Conservation (phyloP, 1,284 basidiomycete species). For the Albatrellus sp. region DNA sequence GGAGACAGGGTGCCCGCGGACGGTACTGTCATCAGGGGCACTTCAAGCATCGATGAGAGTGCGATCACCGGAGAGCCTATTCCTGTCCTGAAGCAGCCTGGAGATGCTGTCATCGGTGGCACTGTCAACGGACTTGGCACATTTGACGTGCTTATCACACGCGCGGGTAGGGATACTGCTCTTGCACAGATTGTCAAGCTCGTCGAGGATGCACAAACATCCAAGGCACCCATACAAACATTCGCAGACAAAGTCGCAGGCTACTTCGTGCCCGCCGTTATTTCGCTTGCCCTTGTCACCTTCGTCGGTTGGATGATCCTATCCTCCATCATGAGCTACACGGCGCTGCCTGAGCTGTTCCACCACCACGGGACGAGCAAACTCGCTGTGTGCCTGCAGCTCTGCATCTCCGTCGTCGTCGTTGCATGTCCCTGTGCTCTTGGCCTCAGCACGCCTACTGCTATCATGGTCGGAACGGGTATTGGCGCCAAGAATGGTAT, state of each 20-base stretch:
- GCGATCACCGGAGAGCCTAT: constrained; percentile 97
- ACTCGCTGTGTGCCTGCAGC: constrained; percentile 88
- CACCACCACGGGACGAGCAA: constrained; percentile 72
- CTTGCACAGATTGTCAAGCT: constrained; percentile 93
- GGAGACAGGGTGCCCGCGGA: constrained; percentile 97
- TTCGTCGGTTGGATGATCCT: constrained; percentile 82
- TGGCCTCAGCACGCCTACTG: constrained; percentile 92
- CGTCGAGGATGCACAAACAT: constrained; percentile 96
- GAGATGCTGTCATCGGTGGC: constrained; percentile 86
- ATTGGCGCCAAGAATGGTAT: constrained; percentile 97
- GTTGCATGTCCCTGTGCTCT: constrained; percentile 98
- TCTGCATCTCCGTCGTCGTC: constrained; percentile 97
- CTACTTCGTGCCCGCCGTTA: constrained; percentile 89
- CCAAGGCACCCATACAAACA: constrained; percentile 95
- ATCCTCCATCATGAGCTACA: constrained; percentile 47
- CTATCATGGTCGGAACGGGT: constrained; percentile 99
- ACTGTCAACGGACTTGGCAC: constrained; percentile 95
- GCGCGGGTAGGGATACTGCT: constrained; percentile 93
- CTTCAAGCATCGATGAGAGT: constrained; percentile 88
- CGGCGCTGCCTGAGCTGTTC: constrained; percentile 75
- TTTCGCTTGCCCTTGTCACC: constrained; percentile 72
- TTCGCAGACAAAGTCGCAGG: constrained; percentile 94
- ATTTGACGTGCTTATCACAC: constrained; percentile 90
- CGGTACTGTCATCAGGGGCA: constrained; percentile 78
- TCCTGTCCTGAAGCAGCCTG: constrained; percentile 74